A percentile compares a stretch with the other conserved stretches of the same genome.
phyloP scores from a whole-genome alignment of 108 stramenopile genomes.

The Cyclotella choctawhatcheeana region DNA sequence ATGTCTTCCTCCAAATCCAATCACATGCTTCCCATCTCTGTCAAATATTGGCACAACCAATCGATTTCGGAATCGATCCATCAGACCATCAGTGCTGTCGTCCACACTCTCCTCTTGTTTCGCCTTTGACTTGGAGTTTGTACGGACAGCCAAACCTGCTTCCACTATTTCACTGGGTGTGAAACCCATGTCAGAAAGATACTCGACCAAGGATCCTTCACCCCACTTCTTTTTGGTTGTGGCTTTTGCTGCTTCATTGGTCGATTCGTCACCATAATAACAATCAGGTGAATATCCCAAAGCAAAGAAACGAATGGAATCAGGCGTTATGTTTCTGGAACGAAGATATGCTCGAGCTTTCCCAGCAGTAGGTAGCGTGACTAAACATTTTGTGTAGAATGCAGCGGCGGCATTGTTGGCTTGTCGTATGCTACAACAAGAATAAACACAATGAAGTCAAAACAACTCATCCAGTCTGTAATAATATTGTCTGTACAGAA shows the following conservation, averaged over 20 bases:
- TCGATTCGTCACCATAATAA: constrained; percentile 59
- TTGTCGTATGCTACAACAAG: constrained; percentile 63
- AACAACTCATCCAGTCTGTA: not conserved
- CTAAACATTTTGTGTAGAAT: constrained; percentile 78
- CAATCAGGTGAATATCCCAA: constrained; percentile 92
- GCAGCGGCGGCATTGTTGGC: constrained; percentile 85
- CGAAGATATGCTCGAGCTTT: constrained; percentile 72
- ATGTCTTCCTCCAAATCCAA: constrained; percentile 82
- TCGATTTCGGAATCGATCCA: constrained; percentile 85
- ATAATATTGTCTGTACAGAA: not conserved
- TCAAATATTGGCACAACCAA: constrained; percentile 86
- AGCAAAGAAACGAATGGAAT: constrained; percentile 73
- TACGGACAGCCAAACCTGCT: constrained; percentile 80
- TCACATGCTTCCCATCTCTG: constrained; percentile 57
- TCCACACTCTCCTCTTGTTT: constrained; percentile 17
- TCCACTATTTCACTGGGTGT: constrained; percentile 81
- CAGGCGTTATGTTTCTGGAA: constrained; percentile 64
- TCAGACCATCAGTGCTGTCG: constrained; percentile 38
- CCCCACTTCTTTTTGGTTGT: constrained; percentile 44
- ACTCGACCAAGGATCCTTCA: constrained; percentile 79
- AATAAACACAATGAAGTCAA: too few species aligned
- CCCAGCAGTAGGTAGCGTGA: constrained; percentile 68
- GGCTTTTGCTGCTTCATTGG: constrained; percentile 15
- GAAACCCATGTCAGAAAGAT: constrained; percentile 69
- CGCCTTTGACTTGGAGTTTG: constrained; percentile 36